These are phyloP conservation scores for Chlorella sorokiniana DNA, from an alignment of 139 green algal genomes.

Conservation along the genomic window DNA sequence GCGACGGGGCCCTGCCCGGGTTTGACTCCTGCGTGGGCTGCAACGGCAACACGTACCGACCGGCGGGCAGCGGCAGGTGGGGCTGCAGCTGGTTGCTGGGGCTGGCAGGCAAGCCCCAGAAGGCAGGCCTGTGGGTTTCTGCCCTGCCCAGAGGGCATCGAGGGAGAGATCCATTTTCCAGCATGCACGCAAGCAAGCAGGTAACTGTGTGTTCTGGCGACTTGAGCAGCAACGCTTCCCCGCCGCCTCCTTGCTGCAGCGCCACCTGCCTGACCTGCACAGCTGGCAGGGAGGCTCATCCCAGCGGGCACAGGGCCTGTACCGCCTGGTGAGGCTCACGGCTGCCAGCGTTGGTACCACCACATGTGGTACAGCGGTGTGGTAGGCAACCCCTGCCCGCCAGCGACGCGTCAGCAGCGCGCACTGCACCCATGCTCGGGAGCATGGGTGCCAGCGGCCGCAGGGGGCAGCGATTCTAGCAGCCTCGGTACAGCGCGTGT, in stretches of 20 bases:
- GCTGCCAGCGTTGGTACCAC: background rate
- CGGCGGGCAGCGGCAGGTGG: background rate
- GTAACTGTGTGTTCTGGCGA: too few relatives aligned
- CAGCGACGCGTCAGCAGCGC: background rate
- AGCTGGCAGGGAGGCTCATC: background rate
- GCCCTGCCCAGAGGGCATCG: too few relatives aligned
- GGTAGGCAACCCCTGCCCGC: background rate
- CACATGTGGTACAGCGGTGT: too few relatives aligned
- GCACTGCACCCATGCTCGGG: background rate
- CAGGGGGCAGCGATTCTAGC: background rate
- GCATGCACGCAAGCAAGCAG: background rate
- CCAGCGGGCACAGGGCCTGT: background rate
- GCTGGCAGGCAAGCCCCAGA: too few relatives aligned
- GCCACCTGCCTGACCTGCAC: background rate
- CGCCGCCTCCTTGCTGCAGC: constrained; percentile 8
- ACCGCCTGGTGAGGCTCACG: background rate
- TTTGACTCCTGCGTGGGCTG: background rate
- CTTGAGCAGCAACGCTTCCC: background rate
- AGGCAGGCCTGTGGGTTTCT: too few relatives aligned
- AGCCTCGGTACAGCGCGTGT: background rate
- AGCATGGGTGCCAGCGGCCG: too few relatives aligned
- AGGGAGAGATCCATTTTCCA: background rate
- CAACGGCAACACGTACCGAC: background rate
- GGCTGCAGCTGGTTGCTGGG: too few relatives aligned
- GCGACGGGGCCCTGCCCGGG: background rate